These are phyloP conservation scores for Coemansia brasiliensis DNA, from an alignment of 192 early-diverging fungal species.

Conservation along the genomic window DNA sequence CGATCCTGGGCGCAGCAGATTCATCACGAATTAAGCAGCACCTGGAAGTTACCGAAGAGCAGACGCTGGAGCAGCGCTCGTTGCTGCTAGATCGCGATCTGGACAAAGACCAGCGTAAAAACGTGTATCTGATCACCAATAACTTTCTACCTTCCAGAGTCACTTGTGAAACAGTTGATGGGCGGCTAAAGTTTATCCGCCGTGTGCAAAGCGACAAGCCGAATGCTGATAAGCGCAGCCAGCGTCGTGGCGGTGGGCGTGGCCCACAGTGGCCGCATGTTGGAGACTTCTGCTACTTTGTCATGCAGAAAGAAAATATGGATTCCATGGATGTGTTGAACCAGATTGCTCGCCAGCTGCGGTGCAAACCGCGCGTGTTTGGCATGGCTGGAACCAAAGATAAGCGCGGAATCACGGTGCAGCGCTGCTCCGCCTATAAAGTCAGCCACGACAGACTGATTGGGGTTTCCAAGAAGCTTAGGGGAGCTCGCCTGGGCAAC, in stretches of 20 bases:
- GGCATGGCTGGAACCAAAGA: constrained; percentile 95
- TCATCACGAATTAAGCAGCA: constrained; percentile 23
- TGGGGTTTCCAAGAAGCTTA: constrained; percentile 12
- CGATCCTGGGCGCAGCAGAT: constrained; percentile 29
- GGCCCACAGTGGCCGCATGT: constrained; percentile 56
- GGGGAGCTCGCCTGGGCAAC: constrained; percentile 64
- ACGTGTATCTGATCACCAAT: constrained; percentile 54
- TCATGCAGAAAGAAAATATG: constrained; percentile 87
- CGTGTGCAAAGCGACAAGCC: neutral
- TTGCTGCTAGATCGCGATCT: constrained; percentile 30
- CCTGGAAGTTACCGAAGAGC: constrained; percentile 18
- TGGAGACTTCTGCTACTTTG: constrained; percentile 82
- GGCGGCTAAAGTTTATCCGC: constrained; percentile 38
- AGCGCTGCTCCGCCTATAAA: constrained; percentile 71
- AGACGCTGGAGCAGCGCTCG: constrained; percentile 18
- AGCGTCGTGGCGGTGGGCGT: constrained; percentile 7
- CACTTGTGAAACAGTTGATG: constrained; percentile 41
- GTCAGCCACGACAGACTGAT: constrained; percentile 49
- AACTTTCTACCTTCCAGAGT: constrained; percentile 40
- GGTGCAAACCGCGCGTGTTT: constrained; percentile 55
- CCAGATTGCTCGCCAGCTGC: constrained; percentile 25
- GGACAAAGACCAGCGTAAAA: constrained; percentile 37
- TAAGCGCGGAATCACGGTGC: constrained; percentile 85
- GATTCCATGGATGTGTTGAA: constrained; percentile 89
- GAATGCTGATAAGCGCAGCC: neutral